A percentile compares a stretch with the other conserved stretches of the same genome.
phyloP scores from a whole-genome alignment of 805 yeast genomes.

The Ogataea degrootiae region DNA sequence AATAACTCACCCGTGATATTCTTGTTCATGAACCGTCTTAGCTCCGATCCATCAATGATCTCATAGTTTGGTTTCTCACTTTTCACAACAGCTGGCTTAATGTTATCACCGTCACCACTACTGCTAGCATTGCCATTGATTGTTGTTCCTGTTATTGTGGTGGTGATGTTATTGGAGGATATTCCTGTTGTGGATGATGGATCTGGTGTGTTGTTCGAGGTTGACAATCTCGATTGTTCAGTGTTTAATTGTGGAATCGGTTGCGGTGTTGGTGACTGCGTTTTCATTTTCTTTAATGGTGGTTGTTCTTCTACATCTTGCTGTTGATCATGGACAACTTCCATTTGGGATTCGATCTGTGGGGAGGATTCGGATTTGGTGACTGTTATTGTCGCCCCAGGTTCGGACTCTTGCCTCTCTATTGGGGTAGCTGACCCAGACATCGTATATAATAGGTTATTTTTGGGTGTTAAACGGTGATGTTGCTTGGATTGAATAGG shows the following conservation, averaged over 20 bases:
- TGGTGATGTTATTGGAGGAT: slow-evolving; percentile 19
- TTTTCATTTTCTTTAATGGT: slow-evolving; percentile 10
- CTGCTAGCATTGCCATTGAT: too few relatives aligned
- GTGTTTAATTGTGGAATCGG: slow-evolving; percentile 4
- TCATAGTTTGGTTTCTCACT: slow-evolving; percentile 27
- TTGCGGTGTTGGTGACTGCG: slow-evolving; percentile 12
- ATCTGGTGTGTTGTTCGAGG: background rate
- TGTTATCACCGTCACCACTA: background rate
- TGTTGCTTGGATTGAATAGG: too few relatives aligned
- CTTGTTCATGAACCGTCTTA: slow-evolving; percentile 45
- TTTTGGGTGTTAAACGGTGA: too few relatives aligned
- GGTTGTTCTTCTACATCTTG: background rate
- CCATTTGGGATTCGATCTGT: background rate
- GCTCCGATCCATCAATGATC: slow-evolving; percentile 49
- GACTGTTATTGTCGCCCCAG: too few relatives aligned
- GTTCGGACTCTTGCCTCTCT: too few relatives aligned
- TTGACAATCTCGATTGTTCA: background rate
- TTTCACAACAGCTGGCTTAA: slow-evolving; percentile 5
- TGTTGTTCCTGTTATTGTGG: slow-evolving; percentile 13
- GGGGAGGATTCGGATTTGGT: too few relatives aligned
- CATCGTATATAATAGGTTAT: too few relatives aligned
- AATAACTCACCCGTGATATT: slow-evolving; percentile 42
- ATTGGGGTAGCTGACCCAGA: too few relatives aligned
- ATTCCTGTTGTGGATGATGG: background rate
- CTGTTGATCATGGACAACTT: background rate